Percentiles rank a stretch among this genome's conserved stretches.
Conservation (phyloP, 2,329 filamentous ascomycete species). For the Aspergillus texensis region DNA sequence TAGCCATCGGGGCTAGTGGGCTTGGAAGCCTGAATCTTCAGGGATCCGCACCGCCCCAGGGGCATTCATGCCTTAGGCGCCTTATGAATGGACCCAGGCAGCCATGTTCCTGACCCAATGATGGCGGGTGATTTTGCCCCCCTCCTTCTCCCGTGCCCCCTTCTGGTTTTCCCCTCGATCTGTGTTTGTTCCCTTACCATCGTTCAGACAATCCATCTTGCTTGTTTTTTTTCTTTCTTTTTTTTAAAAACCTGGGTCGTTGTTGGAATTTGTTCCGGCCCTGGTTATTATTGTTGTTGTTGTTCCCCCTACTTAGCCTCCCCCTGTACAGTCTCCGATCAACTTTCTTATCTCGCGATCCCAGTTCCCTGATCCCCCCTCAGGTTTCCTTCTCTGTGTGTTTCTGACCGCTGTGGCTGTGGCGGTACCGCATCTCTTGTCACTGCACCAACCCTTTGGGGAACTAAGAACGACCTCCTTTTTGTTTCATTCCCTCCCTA, state of each 20-base stretch:
- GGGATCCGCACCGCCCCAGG: constrained; percentile 12
- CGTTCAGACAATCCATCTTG: neutral
- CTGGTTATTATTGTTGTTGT: constrained; percentile 4
- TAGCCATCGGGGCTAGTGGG: constrained; percentile 10
- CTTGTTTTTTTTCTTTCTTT: constrained; percentile 12
- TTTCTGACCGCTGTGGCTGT: constrained; percentile 32
- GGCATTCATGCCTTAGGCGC: constrained; percentile 9
- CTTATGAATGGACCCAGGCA: constrained; percentile 4
- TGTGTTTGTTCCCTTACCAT: constrained; percentile 18
- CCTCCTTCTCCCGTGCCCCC: constrained; percentile 2
- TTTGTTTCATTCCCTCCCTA: constrained; percentile 12
- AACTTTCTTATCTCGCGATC: constrained; percentile 11
- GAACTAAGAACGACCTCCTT: constrained; percentile 5
- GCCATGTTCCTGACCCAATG: constrained; percentile 22
- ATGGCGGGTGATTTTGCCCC: constrained; percentile 4
- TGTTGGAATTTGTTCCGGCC: neutral
- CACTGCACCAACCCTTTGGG: constrained; percentile 15
- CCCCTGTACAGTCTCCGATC: constrained; percentile 15
- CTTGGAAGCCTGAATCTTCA: neutral
- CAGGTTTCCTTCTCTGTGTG: constrained; percentile 9
- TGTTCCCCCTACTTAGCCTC: constrained; percentile 12
- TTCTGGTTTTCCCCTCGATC: constrained; percentile 19
- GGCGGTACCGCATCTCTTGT: constrained; percentile 26
- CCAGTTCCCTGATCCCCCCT: constrained; percentile 9
- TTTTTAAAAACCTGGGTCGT: neutral